These are phyloP conservation scores for Lecanicillium sp. DNA, from an alignment of 2,329 filamentous ascomycete species.

Conservation along the genomic window DNA sequence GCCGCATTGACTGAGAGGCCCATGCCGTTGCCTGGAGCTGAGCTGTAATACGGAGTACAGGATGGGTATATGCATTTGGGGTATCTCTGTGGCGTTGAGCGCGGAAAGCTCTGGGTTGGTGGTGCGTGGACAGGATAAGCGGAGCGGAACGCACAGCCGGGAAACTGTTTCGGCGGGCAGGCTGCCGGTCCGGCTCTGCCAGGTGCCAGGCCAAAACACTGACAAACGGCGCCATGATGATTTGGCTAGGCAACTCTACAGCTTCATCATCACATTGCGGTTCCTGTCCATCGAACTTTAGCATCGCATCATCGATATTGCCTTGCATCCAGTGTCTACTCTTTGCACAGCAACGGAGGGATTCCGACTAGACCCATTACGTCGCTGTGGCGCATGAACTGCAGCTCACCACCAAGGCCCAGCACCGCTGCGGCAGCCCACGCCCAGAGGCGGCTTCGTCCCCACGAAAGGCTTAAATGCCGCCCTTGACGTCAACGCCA, in stretches of 20 bases:
- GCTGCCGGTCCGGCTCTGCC: no score
- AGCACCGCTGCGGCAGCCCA: neutral
- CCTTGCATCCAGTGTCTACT: no score
- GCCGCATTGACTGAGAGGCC: neutral
- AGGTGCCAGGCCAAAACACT: neutral
- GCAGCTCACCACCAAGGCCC: no score
- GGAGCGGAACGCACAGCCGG: neutral
- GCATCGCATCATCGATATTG: no score
- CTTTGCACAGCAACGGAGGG: no score
- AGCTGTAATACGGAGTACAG: neutral
- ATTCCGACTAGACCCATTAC: neutral
- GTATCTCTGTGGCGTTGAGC: no score
- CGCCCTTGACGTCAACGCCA: slow-evolving; percentile 12
- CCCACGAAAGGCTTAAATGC: neutral
- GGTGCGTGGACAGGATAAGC: slow-evolving; percentile 2
- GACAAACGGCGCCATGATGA: neutral
- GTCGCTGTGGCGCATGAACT: slow-evolving; percentile 1
- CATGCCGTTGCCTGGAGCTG: neutral
- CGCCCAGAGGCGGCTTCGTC: neutral
- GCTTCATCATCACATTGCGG: no score
- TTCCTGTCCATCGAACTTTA: no score
- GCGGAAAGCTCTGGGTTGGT: no score
- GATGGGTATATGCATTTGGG: neutral
- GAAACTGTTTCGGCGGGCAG: no score
- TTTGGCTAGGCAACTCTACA: neutral